Evolutionary conservation across 1,139 yeast genomes (phyloP), one percentile per base, ranked within the genome.

Genomic region (Lodderomyces pseudojiufengensis): DNA sequence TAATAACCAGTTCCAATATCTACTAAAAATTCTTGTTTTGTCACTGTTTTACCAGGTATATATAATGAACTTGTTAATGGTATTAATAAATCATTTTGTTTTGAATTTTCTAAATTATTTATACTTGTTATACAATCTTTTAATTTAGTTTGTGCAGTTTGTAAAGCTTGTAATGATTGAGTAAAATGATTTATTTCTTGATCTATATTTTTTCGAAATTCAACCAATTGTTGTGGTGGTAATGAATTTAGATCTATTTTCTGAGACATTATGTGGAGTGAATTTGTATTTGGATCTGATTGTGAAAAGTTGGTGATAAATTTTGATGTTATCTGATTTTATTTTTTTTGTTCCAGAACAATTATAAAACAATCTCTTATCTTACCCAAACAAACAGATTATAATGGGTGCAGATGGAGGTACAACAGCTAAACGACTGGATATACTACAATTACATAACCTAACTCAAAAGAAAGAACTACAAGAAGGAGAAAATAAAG

Each of bases 1-100:
- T 76, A 92, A 59, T 92, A 92, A 2, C 97, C 97, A 0, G 98
- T 92, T 24, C 99, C 99, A 29, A 92, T 82, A 55, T 92, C 99
- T 12, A 94, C 96, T 61, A 92, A 70, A 50, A 83, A 92, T 40
- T 73, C 78, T 44, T 81, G 75, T 31, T 74, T 74, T 43, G 81
- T 76, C 33, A 71, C 70, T 39, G 76, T 71, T 42, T 69, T 74
- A 2, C 98, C 99, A 2, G 96, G 95, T 20, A 92, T 84, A 50
- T 94, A 92, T 31, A 92, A 66, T 0, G 96, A 86, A 29, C 90
- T 74, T 1, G 97, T 87, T 46, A 94, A 69, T 5, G 99, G 98
- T 1, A 94, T 87, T 45, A 92, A 67, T 24, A 92, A 59, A n/a
- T 43, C 39, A 12, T 37, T 37, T 36, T 72, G 65, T 37, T 72